Conservation (phyloP, 2,329 filamentous ascomycete species). For the Neopestalotiopsis rosae region DNA sequence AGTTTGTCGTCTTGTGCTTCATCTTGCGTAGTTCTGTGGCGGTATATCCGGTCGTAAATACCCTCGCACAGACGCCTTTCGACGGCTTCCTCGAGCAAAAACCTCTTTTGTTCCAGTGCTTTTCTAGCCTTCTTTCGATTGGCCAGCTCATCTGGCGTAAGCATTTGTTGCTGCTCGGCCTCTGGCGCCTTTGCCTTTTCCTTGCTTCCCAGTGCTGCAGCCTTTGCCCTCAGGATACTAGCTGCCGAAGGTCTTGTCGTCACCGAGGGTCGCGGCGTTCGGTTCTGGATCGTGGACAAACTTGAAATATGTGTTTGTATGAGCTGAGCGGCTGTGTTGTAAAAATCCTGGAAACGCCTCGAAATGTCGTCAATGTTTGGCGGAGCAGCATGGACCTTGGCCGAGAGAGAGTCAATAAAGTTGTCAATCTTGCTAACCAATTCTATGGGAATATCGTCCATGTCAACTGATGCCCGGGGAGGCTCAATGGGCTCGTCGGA, state of each 20-base stretch:
- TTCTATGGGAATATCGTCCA: conserved; percentile 93
- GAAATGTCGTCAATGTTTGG: conserved; percentile 83
- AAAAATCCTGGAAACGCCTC: conserved; percentile 94
- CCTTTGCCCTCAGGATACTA: conserved; percentile 61
- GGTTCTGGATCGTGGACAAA: conserved; percentile 75
- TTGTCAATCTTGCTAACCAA: conserved; percentile 88
- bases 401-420: conserved; percentile 88
- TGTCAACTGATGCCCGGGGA: conserved; percentile 66
- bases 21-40: conserved; percentile 89
- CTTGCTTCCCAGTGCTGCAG: conserved; percentile 58
- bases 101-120: conserved; percentile 77
- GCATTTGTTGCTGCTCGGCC: conserved; percentile 80
- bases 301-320: conserved; percentile 87
- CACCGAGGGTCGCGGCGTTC: conserved; percentile 61
- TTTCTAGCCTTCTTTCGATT: conserved; percentile 80
- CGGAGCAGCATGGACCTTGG: conserved; percentile 84
- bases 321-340: conserved; percentile 77
- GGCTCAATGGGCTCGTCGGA: conserved; percentile 53
- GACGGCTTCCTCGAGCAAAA: conserved; percentile 85
- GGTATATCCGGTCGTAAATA: conserved; percentile 87
- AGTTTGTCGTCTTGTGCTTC: conserved; percentile 95
- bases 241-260: conserved; percentile 62
- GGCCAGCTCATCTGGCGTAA: conserved; percentile 84
- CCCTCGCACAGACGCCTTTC: conserved; percentile 85
- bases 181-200: conserved; percentile 53